Percentiles rank a stretch among this genome's conserved stretches.
Conservation (phyloP, 257 asterid species). For the Solanum neorickii region DNA sequence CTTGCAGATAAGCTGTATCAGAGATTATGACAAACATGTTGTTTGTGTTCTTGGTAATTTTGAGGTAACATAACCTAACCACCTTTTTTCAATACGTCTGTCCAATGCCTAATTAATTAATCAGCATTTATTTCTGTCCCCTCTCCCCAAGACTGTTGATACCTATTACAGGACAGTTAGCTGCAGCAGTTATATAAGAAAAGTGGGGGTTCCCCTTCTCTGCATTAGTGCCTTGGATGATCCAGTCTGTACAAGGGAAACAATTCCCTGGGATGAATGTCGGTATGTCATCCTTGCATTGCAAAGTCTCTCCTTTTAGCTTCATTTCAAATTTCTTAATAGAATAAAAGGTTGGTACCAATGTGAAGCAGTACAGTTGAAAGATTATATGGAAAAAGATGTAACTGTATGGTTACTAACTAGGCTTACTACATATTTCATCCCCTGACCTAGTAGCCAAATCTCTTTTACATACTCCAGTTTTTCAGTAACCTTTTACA, state of each 20-base stretch:
- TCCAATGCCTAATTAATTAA: neutral
- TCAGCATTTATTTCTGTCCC: neutral
- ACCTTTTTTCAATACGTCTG: neutral
- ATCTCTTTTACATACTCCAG: neutral
- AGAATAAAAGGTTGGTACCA: neutral
- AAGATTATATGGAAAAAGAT: neutral
- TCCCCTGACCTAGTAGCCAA: neutral
- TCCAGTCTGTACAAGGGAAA: constrained; percentile 86
- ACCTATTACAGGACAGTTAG: constrained; percentile 71
- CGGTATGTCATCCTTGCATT: constrained; percentile 19
- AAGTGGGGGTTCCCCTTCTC: constrained; percentile 75
- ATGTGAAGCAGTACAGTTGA: neutral
- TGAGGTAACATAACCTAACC: constrained; percentile 41
- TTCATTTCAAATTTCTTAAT: neutral
- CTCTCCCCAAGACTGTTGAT: constrained; percentile 54
- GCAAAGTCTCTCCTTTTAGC: neutral
- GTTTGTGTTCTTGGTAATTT: constrained; percentile 58
- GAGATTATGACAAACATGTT: constrained; percentile 77
- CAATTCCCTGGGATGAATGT: constrained; percentile 95
- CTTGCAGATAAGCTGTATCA: constrained; percentile 50
- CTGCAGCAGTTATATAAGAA: constrained; percentile 54
- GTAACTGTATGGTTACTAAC: neutral
- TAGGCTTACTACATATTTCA: neutral
- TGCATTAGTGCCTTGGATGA: constrained; percentile 84
- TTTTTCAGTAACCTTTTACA: neutral